Evolutionary conservation across 345 rosid genomes (phyloP).

Genomic region (Lagerstroemia speciosa): DNA sequence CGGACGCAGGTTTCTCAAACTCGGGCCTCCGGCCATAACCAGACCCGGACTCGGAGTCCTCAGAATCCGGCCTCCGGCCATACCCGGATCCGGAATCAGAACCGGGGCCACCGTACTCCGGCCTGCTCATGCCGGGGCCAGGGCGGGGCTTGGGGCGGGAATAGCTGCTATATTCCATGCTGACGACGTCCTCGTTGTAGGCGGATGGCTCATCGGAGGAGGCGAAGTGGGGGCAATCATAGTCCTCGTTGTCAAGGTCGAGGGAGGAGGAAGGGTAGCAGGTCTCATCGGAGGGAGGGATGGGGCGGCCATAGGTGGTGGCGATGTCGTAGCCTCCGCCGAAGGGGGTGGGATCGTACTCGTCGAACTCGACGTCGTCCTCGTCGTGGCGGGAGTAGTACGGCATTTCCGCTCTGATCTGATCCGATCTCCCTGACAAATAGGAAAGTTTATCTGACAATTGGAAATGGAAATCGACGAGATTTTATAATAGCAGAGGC

Average conservation of each 20-base stretch:
- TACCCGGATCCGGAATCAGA: too few species aligned
- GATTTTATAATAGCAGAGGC: too few species aligned
- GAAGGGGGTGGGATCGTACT: constrained; percentile 84
- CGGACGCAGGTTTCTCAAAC: constrained; percentile 9
- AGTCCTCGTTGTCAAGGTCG: constrained; percentile 46
- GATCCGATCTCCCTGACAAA: background rate
- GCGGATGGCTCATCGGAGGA: constrained; percentile 63
- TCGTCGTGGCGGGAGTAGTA: constrained; percentile 55
- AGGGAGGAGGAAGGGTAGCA: constrained; percentile 44
- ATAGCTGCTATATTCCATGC: constrained; percentile 73
- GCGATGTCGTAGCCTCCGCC: constrained; percentile 77
- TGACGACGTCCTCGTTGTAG: constrained; percentile 58
- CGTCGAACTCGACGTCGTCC: constrained; percentile 62
- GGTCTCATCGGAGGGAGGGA: constrained; percentile 53
- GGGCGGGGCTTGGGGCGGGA: constrained; percentile 68
- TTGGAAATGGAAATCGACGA: too few species aligned
- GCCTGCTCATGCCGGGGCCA: constrained; percentile 13
- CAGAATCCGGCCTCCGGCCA: constrained; percentile 16
- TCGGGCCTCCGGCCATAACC: constrained; percentile 24
- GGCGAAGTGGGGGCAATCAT: constrained; percentile 57
- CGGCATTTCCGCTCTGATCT: constrained; percentile 44
- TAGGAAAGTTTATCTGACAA: too few species aligned
- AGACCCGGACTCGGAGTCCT: constrained; percentile 16
- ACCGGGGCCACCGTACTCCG: constrained; percentile 7
- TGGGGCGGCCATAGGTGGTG: constrained; percentile 70